phyloP scores from a whole-genome alignment of 1,284 basidiomycete genomes.

The Albatrellus sp. region DNA sequence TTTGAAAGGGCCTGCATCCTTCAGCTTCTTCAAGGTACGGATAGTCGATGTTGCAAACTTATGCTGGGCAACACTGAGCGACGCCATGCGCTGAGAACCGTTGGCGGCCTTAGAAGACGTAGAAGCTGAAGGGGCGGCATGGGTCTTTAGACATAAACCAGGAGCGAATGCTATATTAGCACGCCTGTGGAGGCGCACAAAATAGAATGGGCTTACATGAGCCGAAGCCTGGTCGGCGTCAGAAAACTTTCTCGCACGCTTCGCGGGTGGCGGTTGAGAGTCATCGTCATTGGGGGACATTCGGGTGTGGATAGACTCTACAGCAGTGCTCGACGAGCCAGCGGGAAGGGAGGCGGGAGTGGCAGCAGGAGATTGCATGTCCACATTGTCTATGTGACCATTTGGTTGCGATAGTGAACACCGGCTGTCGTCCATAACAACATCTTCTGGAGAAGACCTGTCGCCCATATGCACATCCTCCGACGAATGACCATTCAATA shows the following conservation, averaged over 20 bases:
- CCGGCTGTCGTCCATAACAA: constrained; percentile 26
- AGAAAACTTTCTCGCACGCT: constrained; percentile 42
- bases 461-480: constrained; percentile 42
- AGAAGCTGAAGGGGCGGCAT: constrained; percentile 41
- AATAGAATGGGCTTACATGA: constrained; percentile 45
- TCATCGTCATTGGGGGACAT: constrained; percentile 29
- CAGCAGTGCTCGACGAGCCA: constrained; percentile 21
- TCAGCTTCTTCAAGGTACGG: constrained; percentile 77
- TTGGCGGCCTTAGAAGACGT: constrained; percentile 13
- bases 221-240: constrained; percentile 41
- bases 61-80: constrained; percentile 55
- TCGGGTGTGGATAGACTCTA: constrained; percentile 27
- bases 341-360: constrained; percentile 20
- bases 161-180: constrained; percentile 31
- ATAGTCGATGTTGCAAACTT: constrained; percentile 75
- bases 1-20: constrained; percentile 76
- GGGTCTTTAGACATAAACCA: constrained; percentile 37
- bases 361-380: constrained; percentile 26
- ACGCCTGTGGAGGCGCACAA: constrained; percentile 39
- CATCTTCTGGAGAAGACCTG: constrained; percentile 19
- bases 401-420: constrained; percentile 19
- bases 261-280: constrained; percentile 58
- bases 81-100: constrained; percentile 22
- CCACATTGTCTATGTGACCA: constrained; percentile 22
- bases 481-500: constrained; percentile 29